Percentiles rank a stretch among this genome's conserved stretches.
Conservation (phyloP, 192 early-diverging fungal species). For the Piromyces finnis region DNA sequence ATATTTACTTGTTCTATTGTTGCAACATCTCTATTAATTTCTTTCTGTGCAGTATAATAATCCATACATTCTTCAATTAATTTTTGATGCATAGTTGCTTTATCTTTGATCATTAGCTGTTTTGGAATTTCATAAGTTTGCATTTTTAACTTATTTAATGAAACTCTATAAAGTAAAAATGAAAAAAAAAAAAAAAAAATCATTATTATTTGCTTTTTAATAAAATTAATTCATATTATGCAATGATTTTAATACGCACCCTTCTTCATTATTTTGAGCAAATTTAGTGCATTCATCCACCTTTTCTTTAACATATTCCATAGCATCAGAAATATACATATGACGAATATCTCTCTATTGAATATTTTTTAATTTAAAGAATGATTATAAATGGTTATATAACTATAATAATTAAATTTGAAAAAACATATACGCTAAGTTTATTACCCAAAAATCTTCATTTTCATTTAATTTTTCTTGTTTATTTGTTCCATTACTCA, state of each 20-base stretch:
- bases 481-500: conserved; percentile 16
- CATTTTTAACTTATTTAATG: neutral
- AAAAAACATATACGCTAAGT: too few relatives aligned
- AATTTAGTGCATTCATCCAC: conserved; percentile 61
- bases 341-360: conserved; percentile 53
- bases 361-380: too few relatives aligned
- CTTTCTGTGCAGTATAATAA: neutral
- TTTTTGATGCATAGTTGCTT: neutral
- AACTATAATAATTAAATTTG: too few relatives aligned
- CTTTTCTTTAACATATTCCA: conserved; percentile 53
- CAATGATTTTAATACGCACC: neutral
- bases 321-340: conserved; percentile 63
- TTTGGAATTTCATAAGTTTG: neutral
- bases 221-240: neutral
- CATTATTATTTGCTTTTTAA: too few relatives aligned
- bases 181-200: too few relatives aligned
- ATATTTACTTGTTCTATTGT: neutral
- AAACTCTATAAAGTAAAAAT: too few relatives aligned
- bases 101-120: neutral
- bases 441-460: conserved; percentile 55
- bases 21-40: neutral
- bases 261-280: conserved; percentile 6
- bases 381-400: too few relatives aligned
- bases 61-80: neutral
- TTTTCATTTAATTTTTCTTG: conserved; percentile 50